These are phyloP conservation scores for Leccinum longicurvipes DNA, from an alignment of 768 basidiomycete species.

Conservation along the genomic window DNA sequence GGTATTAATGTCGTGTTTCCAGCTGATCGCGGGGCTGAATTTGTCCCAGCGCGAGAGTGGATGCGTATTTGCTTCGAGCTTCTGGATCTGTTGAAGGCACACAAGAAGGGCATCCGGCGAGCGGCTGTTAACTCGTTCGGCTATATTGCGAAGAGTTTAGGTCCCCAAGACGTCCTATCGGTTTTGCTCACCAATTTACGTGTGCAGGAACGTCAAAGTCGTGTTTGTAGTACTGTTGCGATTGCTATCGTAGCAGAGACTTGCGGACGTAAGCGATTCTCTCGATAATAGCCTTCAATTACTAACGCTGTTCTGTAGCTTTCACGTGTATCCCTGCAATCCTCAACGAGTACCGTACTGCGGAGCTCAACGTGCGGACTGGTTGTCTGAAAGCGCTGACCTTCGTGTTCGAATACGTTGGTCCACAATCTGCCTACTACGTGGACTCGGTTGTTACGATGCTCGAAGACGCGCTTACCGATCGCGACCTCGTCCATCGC, in stretches of 20 bases:
- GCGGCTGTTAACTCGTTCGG: slow-evolving; percentile 99
- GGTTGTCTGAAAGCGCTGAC: slow-evolving; percentile 98
- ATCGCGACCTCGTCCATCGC: slow-evolving; percentile 96
- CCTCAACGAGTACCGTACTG: slow-evolving; percentile 96
- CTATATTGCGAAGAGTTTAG: slow-evolving; percentile 98
- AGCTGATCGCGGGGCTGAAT: slow-evolving; percentile 99
- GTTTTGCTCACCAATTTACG: slow-evolving; percentile 95
- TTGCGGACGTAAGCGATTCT: slow-evolving; percentile 57
- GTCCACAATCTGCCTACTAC: slow-evolving; percentile 94
- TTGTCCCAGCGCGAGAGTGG: slow-evolving; percentile 98
- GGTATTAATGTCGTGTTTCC: slow-evolving; percentile 1
- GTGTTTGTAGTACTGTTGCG: slow-evolving; percentile 97
- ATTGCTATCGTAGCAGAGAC: slow-evolving; percentile 96
- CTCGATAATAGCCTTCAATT: background rate
- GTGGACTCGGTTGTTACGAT: slow-evolving; percentile 96
- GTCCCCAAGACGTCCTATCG: slow-evolving; percentile 95
- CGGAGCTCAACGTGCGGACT: slow-evolving; percentile 96
- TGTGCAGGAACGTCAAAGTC: slow-evolving; percentile 98
- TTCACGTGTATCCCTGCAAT: slow-evolving; percentile 99
- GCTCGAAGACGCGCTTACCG: slow-evolving; percentile 97
- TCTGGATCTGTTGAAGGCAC: slow-evolving; percentile 94
- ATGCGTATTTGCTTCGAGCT: slow-evolving; percentile 99
- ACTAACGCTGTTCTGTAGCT: slow-evolving; percentile 39
- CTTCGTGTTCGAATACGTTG: slow-evolving; percentile 99
- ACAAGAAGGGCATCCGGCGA: slow-evolving; percentile 98